Conservation (phyloP, 768 basidiomycete species). For the Naganishia kalamii region DNA sequence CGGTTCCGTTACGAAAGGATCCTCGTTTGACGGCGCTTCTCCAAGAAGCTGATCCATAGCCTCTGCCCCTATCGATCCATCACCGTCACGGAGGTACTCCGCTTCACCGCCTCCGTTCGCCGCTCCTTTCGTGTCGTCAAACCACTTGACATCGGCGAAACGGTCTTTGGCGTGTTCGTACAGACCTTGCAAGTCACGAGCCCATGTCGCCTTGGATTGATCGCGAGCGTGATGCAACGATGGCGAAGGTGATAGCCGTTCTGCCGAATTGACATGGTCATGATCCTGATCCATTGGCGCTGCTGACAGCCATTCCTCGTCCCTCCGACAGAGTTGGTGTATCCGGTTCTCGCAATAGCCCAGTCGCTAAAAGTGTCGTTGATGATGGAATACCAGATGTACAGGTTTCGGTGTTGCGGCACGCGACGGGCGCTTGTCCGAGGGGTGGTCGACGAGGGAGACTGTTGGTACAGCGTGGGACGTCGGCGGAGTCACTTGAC, state of each 20-base stretch:
- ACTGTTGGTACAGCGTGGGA: too few relatives aligned
- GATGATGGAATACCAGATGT: too few relatives aligned
- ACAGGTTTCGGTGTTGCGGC: too few relatives aligned
- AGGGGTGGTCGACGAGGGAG: too few relatives aligned
- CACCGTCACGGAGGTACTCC: constrained; percentile 36
- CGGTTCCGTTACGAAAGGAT: background rate
- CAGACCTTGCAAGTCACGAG: constrained; percentile 62
- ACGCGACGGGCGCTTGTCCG: too few relatives aligned
- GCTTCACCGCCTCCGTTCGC: constrained; percentile 52
- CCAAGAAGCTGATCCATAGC: constrained; percentile 12
- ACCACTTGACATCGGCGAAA: constrained; percentile 96
- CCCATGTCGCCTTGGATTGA: constrained; percentile 2
- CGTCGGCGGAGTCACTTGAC: too few relatives aligned
- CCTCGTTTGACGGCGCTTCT: background rate
- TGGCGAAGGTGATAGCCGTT: background rate
- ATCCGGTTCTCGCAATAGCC: too few relatives aligned
- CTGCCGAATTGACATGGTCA: background rate
- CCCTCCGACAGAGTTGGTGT: too few relatives aligned
- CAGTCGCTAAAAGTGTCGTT: too few relatives aligned
- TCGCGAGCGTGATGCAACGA: background rate
- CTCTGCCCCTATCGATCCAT: constrained; percentile 7
- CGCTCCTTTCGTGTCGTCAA: constrained; percentile 48
- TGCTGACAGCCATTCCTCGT: too few relatives aligned
- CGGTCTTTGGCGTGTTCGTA: constrained; percentile 80
- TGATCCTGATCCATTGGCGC: background rate